phyloP scores from a whole-genome alignment of 495 filamentous ascomycete genomes.

The Pyrenula aspistea region DNA sequence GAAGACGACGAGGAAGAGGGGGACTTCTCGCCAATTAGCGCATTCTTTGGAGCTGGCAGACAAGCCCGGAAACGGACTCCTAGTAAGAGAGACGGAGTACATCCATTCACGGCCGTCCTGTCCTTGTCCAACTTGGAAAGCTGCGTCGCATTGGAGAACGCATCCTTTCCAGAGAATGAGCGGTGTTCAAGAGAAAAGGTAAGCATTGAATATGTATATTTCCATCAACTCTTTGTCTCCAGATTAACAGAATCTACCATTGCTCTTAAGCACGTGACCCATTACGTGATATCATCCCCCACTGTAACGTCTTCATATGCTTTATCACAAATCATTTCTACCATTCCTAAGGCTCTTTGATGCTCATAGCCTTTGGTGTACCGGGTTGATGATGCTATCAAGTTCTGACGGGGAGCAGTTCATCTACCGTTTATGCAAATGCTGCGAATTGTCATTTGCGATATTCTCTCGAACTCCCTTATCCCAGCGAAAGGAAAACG shows the following conservation, averaged over 20 bases:
- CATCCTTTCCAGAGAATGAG: conserved; percentile 59
- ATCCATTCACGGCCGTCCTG: conserved; percentile 62
- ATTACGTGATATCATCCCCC: background rate
- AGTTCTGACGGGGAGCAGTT: too few relatives aligned
- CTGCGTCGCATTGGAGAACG: conserved; percentile 63
- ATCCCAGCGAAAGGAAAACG: conserved; percentile 27
- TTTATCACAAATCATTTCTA: too few relatives aligned
- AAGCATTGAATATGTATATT: conserved; percentile 5
- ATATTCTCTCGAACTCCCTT: conserved; percentile 55
- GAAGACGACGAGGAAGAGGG: conserved; percentile 23
- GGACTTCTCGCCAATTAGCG: conserved; percentile 22
- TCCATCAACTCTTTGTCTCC: background rate
- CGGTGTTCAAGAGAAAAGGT: conserved; percentile 74
- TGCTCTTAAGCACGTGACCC: background rate
- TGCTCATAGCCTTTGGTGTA: too few relatives aligned
- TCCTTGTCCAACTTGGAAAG: conserved; percentile 63
- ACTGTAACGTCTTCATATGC: too few relatives aligned
- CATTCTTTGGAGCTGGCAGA: conserved; percentile 29
- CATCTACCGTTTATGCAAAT: conserved; percentile 64
- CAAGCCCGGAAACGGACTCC: conserved; percentile 11
- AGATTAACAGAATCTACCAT: conserved; percentile 10
- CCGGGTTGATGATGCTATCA: too few relatives aligned
- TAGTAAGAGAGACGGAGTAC: conserved; percentile 37
- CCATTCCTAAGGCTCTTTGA: too few relatives aligned
- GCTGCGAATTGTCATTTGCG: conserved; percentile 70